Percentiles rank a stretch among this genome's conserved stretches.
phyloP scores from a whole-genome alignment of 192 early-diverging fungal species.

The Phlyctochytrium planicorne region DNA sequence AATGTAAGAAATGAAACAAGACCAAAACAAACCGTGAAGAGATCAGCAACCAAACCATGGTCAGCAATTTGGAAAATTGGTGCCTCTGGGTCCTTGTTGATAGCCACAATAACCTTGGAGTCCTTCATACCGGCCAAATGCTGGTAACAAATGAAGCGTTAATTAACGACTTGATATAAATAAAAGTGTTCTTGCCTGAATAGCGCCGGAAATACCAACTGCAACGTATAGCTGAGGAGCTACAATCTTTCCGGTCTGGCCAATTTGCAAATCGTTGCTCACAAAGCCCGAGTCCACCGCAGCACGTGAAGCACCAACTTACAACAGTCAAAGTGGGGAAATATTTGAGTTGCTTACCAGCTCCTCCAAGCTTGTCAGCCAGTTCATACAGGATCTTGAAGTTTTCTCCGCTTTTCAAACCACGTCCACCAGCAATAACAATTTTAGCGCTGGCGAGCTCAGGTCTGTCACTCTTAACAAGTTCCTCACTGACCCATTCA shows the following conservation, averaged over 20 bases:
- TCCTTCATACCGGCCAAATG: conserved; percentile 99
- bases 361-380: conserved; percentile 92
- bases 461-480: conserved; percentile 92
- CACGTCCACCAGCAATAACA: conserved; percentile 93
- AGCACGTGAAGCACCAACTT: conserved; percentile 95
- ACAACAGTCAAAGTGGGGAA: conserved; percentile 7
- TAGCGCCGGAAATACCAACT: conserved; percentile 95
- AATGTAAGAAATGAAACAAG: not conserved
- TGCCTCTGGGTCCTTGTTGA: conserved; percentile 98
- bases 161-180: not conserved
- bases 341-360: conserved; percentile 56
- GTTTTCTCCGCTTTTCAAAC: conserved; percentile 94
- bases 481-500: conserved; percentile 86
- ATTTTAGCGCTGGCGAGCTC: conserved; percentile 84
- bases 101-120: conserved; percentile 96
- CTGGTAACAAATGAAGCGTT: conserved; percentile 37
- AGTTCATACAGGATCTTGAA: conserved; percentile 88
- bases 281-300: conserved; percentile 97
- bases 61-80: conserved; percentile 97
- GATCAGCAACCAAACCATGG: conserved; percentile 92
- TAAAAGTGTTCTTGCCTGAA: conserved; percentile 46
- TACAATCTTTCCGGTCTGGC: conserved; percentile 98
- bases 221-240: conserved; percentile 95
- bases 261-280: conserved; percentile 94
- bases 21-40: conserved; percentile 64